Evolutionary conservation across 1,139 yeast species (phyloP).

Genomic region (Suhomyces bokatorum): DNA sequence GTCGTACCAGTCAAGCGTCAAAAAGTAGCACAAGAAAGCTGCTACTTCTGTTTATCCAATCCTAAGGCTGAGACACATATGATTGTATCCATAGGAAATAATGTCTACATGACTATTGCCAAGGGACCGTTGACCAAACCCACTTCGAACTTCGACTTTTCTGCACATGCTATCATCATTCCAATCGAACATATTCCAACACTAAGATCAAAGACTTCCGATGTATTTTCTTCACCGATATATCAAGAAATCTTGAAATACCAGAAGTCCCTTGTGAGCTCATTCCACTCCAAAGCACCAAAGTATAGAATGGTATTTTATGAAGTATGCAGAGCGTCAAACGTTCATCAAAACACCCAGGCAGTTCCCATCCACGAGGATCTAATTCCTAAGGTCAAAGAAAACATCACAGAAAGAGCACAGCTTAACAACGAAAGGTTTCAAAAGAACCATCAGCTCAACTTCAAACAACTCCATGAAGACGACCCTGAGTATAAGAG

Average conservation of each 20-base stretch:
- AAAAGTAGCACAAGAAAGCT: constrained; percentile 51
- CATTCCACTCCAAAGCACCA: constrained; percentile 40
- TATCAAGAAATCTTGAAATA: constrained; percentile 36
- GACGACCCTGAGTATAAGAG: constrained; percentile 22
- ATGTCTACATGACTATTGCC: constrained; percentile 72
- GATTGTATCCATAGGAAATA: constrained; percentile 72
- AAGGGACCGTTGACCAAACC: constrained; percentile 80
- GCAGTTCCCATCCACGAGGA: constrained; percentile 56
- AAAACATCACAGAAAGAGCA: constrained; percentile 39
- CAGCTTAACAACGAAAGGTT: constrained; percentile 52
- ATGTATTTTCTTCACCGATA: constrained; percentile 21
- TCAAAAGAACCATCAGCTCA: constrained; percentile 41
- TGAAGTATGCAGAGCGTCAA: constrained; percentile 56
- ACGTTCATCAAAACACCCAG: constrained; percentile 69
- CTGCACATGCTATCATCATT: constrained; percentile 84
- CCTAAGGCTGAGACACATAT: constrained; percentile 78
- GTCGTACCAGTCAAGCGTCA: neutral
- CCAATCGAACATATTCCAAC: constrained; percentile 76
- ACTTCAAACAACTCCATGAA: constrained; percentile 37
- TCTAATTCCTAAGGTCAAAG: constrained; percentile 36
- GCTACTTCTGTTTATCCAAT: constrained; percentile 85
- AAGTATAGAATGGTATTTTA: constrained; percentile 53
- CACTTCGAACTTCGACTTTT: constrained; percentile 46
- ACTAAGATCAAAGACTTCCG: constrained; percentile 20
- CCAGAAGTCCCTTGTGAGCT: constrained; percentile 45